These are phyloP conservation scores for Cyclostephanos tholiformis DNA, from an alignment of 108 stramenopile genomes.

Conservation along the genomic window DNA sequence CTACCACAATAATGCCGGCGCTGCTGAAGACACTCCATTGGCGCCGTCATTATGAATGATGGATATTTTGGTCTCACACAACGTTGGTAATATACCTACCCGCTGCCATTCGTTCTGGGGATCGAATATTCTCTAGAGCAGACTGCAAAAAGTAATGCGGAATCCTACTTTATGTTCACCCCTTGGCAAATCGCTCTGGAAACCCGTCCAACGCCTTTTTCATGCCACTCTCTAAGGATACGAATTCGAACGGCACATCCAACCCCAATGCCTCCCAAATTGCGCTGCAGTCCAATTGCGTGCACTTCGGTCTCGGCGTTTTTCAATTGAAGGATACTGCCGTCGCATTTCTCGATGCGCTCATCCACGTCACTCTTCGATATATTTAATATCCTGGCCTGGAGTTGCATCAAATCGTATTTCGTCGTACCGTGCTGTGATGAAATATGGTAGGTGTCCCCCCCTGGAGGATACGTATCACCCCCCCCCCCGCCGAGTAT, in stretches of 20 bases:
- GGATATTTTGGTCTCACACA: too few species aligned
- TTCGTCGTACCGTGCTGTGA: conserved; percentile 37
- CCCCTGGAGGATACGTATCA: too few species aligned
- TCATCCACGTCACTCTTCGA: conserved; percentile 7
- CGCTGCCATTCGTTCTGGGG: too few species aligned
- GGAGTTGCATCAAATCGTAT: conserved; percentile 26
- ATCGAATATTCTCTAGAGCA: too few species aligned
- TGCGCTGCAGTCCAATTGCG: conserved; percentile 35
- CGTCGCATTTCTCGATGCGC: conserved; percentile 13
- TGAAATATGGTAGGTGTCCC: conserved; percentile 34
- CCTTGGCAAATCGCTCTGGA: conserved; percentile 24
- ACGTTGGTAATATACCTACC: too few species aligned
- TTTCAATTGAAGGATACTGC: too few species aligned
- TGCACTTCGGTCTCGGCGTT: conserved; percentile 43
- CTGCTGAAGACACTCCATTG: too few species aligned
- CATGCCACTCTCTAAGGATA: conserved; percentile 37
- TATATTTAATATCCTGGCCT: conserved; percentile 27
- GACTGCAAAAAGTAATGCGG: too few species aligned
- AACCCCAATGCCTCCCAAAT: conserved; percentile 27
- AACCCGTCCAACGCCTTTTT: conserved; percentile 25
- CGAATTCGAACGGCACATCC: conserved; percentile 21
- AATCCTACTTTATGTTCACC: not conserved
- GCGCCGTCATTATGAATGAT: too few species aligned
- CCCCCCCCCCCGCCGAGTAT: too few species aligned
- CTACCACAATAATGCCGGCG: too few species aligned